A percentile compares a stretch with the other conserved stretches of the same genome.
These are phyloP conservation scores for Apophysomyces trapeziformis DNA, from an alignment of 371 early-diverging fungal species.

Conservation along the genomic window DNA sequence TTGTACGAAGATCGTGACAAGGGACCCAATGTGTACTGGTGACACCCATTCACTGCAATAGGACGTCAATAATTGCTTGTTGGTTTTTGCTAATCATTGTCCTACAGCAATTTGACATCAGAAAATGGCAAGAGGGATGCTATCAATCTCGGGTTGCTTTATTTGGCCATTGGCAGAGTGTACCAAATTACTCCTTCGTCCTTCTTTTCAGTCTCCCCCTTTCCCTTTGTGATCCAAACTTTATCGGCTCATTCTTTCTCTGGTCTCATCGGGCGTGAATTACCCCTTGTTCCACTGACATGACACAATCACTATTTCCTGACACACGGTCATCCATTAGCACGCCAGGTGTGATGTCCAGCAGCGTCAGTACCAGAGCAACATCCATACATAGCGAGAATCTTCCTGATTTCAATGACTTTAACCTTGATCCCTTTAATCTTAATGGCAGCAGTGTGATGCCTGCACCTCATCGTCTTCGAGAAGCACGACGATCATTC, in stretches of 20 bases:
- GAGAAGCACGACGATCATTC: conserved; percentile 25
- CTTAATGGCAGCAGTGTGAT: conserved; percentile 15
- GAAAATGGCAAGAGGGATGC: not conserved
- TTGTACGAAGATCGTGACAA: not conserved
- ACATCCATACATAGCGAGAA: conserved; percentile 14
- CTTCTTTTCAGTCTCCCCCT: not conserved
- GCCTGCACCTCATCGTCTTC: conserved; percentile 26
- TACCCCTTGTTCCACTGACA: not conserved
- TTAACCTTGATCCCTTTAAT: conserved; percentile 29
- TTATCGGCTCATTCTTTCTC: too few species aligned
- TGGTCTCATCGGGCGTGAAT: not conserved
- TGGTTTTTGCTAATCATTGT: not conserved
- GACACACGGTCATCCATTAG: conserved; percentile 19
- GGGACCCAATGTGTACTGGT: not conserved
- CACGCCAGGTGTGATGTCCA: conserved; percentile 14
- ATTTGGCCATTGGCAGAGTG: not conserved
- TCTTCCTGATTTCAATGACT: conserved; percentile 29
- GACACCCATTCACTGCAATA: not conserved
- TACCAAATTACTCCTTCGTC: not conserved
- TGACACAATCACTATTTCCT: not conserved
- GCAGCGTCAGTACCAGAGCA: conserved; percentile 19
- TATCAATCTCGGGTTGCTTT: not conserved
- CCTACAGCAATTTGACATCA: conserved; percentile 6
- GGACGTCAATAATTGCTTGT: not conserved
- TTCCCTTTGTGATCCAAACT: not conserved